Percentiles rank a stretch among this genome's conserved stretches.
These are phyloP conservation scores for Zymoseptoria brevis DNA, from an alignment of 2,329 filamentous ascomycete genomes.

Conservation along the genomic window DNA sequence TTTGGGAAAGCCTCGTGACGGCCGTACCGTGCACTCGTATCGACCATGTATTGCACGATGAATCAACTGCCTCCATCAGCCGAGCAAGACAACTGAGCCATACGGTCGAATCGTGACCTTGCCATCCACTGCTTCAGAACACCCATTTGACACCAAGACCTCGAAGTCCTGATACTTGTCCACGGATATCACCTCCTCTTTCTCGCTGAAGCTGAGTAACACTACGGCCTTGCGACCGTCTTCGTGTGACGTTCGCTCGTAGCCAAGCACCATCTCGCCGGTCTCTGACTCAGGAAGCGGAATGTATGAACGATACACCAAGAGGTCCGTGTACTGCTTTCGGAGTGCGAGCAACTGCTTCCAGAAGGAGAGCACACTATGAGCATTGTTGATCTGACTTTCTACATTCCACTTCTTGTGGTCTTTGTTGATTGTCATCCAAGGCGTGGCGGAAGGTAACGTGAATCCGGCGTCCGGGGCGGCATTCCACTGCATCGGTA, in stretches of 20 bases:
- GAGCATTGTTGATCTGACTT: slow-evolving; percentile 42
- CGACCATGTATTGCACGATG: background rate
- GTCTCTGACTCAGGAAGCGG: slow-evolving; percentile 12
- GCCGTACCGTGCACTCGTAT: background rate
- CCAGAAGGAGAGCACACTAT: slow-evolving; percentile 52
- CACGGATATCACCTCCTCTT: slow-evolving; percentile 21
- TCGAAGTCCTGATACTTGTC: slow-evolving; percentile 4
- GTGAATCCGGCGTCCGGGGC: slow-evolving; percentile 54
- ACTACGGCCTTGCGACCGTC: slow-evolving; percentile 16
- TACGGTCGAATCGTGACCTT: slow-evolving; percentile 9
- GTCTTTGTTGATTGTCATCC: slow-evolving; percentile 14
- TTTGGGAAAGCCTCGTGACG: too few relatives aligned
- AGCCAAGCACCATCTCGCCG: slow-evolving; percentile 16
- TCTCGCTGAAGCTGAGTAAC: slow-evolving; percentile 35
- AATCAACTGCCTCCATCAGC: slow-evolving; percentile 17
- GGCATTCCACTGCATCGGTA: slow-evolving; percentile 59
- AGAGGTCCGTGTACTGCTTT: slow-evolving; percentile 16
- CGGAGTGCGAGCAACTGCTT: slow-evolving; percentile 27
- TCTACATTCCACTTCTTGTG: slow-evolving; percentile 10
- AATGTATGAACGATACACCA: slow-evolving; percentile 20
- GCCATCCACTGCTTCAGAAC: slow-evolving; percentile 4
- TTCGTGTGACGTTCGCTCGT: slow-evolving; percentile 27
- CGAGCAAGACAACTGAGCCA: slow-evolving; percentile 19
- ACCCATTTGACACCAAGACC: slow-evolving; percentile 15
- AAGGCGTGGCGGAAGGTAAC: slow-evolving; percentile 3